phyloP scores from a whole-genome alignment of 2,329 filamentous ascomycete species.

The Diaporthe amygdali region DNA sequence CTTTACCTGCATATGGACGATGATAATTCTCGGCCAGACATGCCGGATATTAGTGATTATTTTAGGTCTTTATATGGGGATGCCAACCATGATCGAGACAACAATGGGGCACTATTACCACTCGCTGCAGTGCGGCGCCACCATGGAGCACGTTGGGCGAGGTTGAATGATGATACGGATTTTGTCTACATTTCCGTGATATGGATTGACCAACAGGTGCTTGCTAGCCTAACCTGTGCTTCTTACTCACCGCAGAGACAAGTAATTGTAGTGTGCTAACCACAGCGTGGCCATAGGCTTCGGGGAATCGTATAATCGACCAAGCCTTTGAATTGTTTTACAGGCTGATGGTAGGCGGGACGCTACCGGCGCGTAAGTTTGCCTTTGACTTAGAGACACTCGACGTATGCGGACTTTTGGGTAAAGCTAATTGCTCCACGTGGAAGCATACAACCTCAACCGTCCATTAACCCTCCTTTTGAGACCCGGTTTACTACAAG shows the following conservation, averaged over 20 bases:
- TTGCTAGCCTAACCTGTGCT: not conserved
- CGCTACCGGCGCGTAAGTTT: not conserved
- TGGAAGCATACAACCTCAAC: not conserved
- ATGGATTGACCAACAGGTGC: not conserved
- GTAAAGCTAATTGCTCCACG: not conserved
- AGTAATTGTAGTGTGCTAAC: not conserved
- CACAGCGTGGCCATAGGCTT: not conserved
- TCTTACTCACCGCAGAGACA: not conserved
- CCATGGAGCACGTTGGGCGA: not conserved
- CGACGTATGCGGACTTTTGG: no score
- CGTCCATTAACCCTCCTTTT: not conserved
- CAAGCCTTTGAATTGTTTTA: not conserved
- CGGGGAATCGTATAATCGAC: not conserved
- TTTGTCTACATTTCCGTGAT: not conserved
- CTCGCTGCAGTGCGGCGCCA: rapidly evolving
- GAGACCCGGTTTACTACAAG: not conserved
- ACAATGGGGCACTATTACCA: not conserved
- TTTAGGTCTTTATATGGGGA: no score
- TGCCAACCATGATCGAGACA: no score
- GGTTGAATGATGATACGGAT: not conserved
- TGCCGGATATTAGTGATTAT: no score
- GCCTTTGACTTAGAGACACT: no score
- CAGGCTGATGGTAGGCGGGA: not conserved
- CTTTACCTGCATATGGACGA: no score
- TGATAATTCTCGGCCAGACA: no score